Evolutionary conservation across 148 eudicot species (phyloP).

Genomic region (Diospyros lotus): DNA sequence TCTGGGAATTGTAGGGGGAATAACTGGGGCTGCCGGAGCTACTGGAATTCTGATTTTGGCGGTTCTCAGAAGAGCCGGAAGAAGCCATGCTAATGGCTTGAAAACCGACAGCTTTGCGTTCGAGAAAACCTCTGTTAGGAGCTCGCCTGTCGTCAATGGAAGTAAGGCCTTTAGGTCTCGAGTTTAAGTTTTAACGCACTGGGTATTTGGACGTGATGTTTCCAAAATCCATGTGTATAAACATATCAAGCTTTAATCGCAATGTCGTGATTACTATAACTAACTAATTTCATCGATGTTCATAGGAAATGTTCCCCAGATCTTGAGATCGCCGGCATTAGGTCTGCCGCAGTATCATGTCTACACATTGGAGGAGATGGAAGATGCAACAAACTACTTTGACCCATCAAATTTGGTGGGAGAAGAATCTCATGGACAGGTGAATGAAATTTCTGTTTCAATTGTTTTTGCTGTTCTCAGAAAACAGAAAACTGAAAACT

Average conservation of each 20-base stretch:
- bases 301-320: conserved; percentile 56
- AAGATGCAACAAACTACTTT: conserved; percentile 85
- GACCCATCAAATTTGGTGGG: conserved; percentile 55
- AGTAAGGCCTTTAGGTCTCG: conserved; percentile 38
- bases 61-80: conserved; percentile 27
- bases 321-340: conserved; percentile 51
- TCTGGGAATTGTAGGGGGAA: conserved; percentile 59
- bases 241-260: no score
- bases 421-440: conserved; percentile 74
- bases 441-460: conserved; percentile 5
- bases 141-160: conserved; percentile 39
- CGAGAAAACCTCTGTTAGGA: conserved; percentile 34
- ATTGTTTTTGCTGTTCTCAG: not conserved
- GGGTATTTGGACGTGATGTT: no score
- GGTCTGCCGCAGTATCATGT: conserved; percentile 69
- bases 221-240: no score
- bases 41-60: conserved; percentile 39
- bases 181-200: no score
- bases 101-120: conserved; percentile 42
- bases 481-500: no score
- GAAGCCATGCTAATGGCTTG: conserved; percentile 14
- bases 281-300: not conserved
- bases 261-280: no score
- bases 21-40: conserved; percentile 34
- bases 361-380: conserved; percentile 72